These are phyloP conservation scores for Xerocomus brunneocitrinus DNA, from an alignment of 768 basidiomycete genomes.

Conservation along the genomic window DNA sequence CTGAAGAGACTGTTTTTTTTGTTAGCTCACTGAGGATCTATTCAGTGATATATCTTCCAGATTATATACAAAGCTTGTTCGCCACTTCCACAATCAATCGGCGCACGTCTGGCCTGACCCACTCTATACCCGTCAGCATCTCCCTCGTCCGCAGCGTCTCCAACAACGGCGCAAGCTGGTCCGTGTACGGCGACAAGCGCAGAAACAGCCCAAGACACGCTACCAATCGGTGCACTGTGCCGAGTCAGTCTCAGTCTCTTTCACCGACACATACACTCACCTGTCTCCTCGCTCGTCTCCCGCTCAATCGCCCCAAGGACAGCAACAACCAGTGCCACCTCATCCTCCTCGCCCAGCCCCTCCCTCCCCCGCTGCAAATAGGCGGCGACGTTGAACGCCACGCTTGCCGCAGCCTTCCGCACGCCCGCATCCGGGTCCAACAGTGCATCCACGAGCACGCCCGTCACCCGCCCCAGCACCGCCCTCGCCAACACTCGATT, in stretches of 20 bases:
- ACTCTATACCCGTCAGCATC: constrained; percentile 44
- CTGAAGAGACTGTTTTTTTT: no score
- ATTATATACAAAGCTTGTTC: constrained; percentile 29
- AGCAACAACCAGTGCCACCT: constrained; percentile 78
- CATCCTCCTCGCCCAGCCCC: constrained; percentile 71
- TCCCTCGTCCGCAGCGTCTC: constrained; percentile 64
- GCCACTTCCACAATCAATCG: constrained; percentile 65
- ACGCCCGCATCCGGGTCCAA: constrained; percentile 65
- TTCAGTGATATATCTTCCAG: no score
- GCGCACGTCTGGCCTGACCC: constrained; percentile 54
- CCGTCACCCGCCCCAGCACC: constrained; percentile 45
- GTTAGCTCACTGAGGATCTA: no score
- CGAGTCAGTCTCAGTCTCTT: no score
- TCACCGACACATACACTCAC: no score
- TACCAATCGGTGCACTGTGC: constrained; percentile 56
- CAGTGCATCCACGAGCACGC: constrained; percentile 60
- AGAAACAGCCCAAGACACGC: constrained; percentile 76
- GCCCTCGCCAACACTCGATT: constrained; percentile 35
- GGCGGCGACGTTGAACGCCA: constrained; percentile 73
- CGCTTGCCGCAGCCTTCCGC: constrained; percentile 74
- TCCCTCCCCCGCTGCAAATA: constrained; percentile 47
- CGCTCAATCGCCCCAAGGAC: constrained; percentile 72
- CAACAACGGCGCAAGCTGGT: constrained; percentile 53
- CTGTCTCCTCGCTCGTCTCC: constrained; percentile 72
- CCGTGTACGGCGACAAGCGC: constrained; percentile 68